Evolutionary conservation across 2,329 filamentous ascomycete species (phyloP).

Genomic region (Aspergillus glaucus): DNA sequence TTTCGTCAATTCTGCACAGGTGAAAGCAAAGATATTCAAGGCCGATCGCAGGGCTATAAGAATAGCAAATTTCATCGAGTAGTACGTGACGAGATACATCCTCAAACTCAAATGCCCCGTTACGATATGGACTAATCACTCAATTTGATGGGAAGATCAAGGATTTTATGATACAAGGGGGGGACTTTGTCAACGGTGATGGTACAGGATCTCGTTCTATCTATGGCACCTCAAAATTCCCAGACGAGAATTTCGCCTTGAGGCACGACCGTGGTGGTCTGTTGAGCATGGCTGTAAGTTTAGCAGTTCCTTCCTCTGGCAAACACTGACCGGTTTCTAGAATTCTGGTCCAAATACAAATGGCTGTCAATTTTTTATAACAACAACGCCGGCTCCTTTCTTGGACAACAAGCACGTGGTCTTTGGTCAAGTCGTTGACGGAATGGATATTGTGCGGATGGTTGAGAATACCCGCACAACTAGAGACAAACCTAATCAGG

Average conservation of each 20-base stretch:
- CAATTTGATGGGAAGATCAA: constrained; percentile 58
- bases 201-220: constrained; percentile 84
- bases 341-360: constrained; percentile 91
- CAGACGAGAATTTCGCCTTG: constrained; percentile 80
- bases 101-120: not conserved
- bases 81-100: constrained; percentile 46
- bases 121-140: not conserved
- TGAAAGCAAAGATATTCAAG: constrained; percentile 71
- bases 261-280: constrained; percentile 75
- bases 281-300: constrained; percentile 83
- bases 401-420: constrained; percentile 92
- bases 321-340: constrained; percentile 37
- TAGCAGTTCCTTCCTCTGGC: not conserved
- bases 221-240: constrained; percentile 77
- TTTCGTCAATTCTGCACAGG: constrained; percentile 97
- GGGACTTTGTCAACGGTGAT: constrained; percentile 90
- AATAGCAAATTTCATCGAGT: constrained; percentile 90
- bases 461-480: constrained; percentile 86
- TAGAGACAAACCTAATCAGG: constrained; percentile 75
- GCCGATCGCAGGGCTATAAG: constrained; percentile 87
- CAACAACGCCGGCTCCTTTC: constrained; percentile 77
- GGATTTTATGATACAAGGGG: constrained; percentile 96
- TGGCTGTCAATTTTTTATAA: constrained; percentile 97
- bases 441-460: constrained; percentile 86
- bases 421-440: constrained; percentile 83